Evolutionary conservation across 2,329 filamentous ascomycete genomes (phyloP).

Genomic region (Pseudogymnoascus sp.): DNA sequence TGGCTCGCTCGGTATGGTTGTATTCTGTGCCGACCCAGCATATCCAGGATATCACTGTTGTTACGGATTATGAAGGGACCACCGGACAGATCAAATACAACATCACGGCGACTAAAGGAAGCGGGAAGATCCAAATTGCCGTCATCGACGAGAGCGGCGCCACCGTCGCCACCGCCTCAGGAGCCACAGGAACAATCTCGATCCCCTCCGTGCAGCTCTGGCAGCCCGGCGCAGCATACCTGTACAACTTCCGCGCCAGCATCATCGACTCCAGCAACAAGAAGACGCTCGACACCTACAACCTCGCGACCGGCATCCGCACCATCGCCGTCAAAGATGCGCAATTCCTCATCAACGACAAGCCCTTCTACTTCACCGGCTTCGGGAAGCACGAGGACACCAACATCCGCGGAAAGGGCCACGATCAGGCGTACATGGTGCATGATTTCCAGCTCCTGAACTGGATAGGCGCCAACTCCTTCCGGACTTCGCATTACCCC

Average conservation of each 20-base stretch:
- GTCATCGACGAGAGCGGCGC: constrained; percentile 14
- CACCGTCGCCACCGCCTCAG: constrained; percentile 11
- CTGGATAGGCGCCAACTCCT: constrained; percentile 29
- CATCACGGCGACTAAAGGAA: constrained; percentile 1
- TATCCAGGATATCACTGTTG: constrained; percentile 23
- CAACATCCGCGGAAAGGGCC: constrained; percentile 25
- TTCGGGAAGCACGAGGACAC: constrained; percentile 28
- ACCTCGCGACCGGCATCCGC: constrained; percentile 21
- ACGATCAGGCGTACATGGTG: constrained; percentile 28
- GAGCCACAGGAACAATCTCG: constrained; percentile 14
- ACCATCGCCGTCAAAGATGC: constrained; percentile 19
- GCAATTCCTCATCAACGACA: constrained; percentile 25
- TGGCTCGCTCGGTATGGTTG: constrained; percentile 26
- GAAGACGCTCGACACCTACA: constrained; percentile 19
- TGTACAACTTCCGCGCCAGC: constrained; percentile 22
- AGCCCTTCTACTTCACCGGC: constrained; percentile 28
- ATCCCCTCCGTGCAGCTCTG: constrained; percentile 21
- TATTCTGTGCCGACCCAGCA: constrained; percentile 21
- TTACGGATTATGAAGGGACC: constrained; percentile 17
- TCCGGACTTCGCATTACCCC: constrained; percentile 28
- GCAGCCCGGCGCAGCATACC: constrained; percentile 26
- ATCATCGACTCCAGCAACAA: constrained; percentile 14
- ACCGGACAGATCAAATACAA: constrained; percentile 14
- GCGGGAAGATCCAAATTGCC: not conserved
- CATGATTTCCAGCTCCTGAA: constrained; percentile 28